These are phyloP conservation scores for Ceratocystis destructans DNA, from an alignment of 2,329 filamentous ascomycete genomes.

Conservation along the genomic window DNA sequence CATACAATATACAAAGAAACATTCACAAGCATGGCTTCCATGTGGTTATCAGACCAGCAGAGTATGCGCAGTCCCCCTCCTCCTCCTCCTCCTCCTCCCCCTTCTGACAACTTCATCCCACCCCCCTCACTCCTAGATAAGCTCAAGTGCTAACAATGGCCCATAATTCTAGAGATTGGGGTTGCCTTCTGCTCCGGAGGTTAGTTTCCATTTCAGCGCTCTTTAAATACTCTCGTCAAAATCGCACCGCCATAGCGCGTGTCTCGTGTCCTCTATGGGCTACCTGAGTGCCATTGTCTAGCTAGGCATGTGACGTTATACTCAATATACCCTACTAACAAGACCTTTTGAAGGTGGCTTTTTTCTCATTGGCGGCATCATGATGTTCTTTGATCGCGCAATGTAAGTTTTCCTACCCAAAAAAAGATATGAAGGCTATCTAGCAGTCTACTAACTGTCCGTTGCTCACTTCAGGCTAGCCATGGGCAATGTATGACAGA, in stretches of 20 bases:
- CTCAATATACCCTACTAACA: neutral
- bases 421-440: neutral
- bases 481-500: constrained; percentile 76
- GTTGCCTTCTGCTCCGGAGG: constrained; percentile 96
- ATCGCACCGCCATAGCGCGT: neutral
- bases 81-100: too few relatives aligned
- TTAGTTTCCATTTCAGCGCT: constrained; percentile 35
- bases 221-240: neutral
- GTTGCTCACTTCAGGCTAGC: constrained; percentile 50
- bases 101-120: neutral
- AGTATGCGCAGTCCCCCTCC: constrained; percentile 40
- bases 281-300: neutral
- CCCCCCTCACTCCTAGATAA: neutral
- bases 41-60: constrained; percentile 94
- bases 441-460: neutral
- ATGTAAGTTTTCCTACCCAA: constrained; percentile 46
- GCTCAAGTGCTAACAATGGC: constrained; percentile 21
- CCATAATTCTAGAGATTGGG: constrained; percentile 60
- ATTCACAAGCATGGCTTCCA: constrained; percentile 54
- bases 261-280: neutral
- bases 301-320: neutral
- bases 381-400: constrained; percentile 95
- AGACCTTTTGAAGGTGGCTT: constrained; percentile 54
- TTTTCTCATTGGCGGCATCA: constrained; percentile 85
- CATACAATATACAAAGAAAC: neutral